Conservation (phyloP, 2,329 filamentous ascomycete species). For the Fusarium incarnatum region DNA sequence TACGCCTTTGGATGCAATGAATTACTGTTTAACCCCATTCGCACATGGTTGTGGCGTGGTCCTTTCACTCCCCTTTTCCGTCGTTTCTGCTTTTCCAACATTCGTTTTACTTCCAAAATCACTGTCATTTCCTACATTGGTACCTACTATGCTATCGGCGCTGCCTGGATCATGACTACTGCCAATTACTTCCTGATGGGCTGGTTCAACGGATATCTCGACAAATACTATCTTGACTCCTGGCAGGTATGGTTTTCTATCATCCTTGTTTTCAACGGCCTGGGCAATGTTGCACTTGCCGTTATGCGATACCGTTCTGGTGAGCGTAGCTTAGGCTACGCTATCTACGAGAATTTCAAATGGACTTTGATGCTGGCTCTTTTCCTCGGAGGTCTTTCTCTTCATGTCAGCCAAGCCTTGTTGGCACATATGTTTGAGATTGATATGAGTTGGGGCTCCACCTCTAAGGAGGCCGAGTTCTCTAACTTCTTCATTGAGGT, state of each 20-base stretch:
- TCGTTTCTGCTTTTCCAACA: slow-evolving; percentile 77
- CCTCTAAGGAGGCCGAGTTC: slow-evolving; percentile 83
- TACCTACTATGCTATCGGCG: slow-evolving; percentile 83
- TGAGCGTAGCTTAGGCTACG: slow-evolving; percentile 68
- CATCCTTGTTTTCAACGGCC: slow-evolving; percentile 80
- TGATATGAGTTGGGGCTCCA: slow-evolving; percentile 88
- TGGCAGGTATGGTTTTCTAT: slow-evolving; percentile 86
- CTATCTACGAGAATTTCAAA: slow-evolving; percentile 74
- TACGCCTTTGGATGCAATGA: slow-evolving; percentile 88
- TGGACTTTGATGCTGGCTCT: slow-evolving; percentile 81
- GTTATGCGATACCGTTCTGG: slow-evolving; percentile 78
- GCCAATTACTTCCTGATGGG: slow-evolving; percentile 81
- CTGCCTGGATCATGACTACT: slow-evolving; percentile 78
- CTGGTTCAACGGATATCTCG: slow-evolving; percentile 81
- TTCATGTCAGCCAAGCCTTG: slow-evolving; percentile 84
- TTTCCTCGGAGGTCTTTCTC: slow-evolving; percentile 83
- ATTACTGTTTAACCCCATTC: slow-evolving; percentile 81
- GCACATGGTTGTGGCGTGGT: slow-evolving; percentile 77
- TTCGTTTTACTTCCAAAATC: slow-evolving; percentile 80
- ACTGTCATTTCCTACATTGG: slow-evolving; percentile 82
- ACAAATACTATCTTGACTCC: slow-evolving; percentile 83
- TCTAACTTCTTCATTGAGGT: slow-evolving; percentile 89
- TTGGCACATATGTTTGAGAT: slow-evolving; percentile 86
- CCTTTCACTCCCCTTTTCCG: slow-evolving; percentile 85
- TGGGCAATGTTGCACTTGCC: slow-evolving; percentile 78